Percentiles rank a stretch among this genome's conserved stretches.
Conservation (phyloP, 768 basidiomycete species). For the Gelatoporia subvermispora region DNA sequence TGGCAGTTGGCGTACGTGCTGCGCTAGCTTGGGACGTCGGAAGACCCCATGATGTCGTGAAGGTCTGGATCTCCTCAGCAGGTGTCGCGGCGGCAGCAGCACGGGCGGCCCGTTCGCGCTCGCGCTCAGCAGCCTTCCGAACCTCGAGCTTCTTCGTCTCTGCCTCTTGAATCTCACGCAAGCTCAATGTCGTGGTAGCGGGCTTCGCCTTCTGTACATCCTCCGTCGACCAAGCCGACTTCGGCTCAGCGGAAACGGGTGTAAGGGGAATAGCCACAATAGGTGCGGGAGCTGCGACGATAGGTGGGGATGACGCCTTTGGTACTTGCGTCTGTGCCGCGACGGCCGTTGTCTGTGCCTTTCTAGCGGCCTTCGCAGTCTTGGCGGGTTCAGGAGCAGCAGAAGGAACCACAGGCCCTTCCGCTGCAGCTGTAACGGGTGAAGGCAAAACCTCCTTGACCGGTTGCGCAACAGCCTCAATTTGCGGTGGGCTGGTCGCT, state of each 20-base stretch:
- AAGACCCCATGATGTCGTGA: slow-evolving; percentile 79
- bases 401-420: slow-evolving; percentile 3
- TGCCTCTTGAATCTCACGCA: slow-evolving; percentile 94
- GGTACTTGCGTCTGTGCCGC: background rate
- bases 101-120: slow-evolving; percentile 59
- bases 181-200: slow-evolving; percentile 47
- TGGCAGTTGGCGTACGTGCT: slow-evolving; percentile 36
- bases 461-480: background rate
- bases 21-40: slow-evolving; percentile 76
- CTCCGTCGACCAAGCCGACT: slow-evolving; percentile 64
- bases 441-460: background rate
- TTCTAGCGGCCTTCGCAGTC: slow-evolving; percentile 8
- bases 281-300: background rate
- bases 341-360: slow-evolving; percentile 1
- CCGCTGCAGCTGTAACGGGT: slow-evolving; percentile 12
- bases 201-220: slow-evolving; percentile 61
- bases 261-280: background rate
- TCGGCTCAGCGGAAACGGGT: slow-evolving; percentile 24
- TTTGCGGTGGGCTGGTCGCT: slow-evolving; percentile 10
- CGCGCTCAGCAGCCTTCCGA: slow-evolving; percentile 69
- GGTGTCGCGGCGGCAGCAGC: slow-evolving; percentile 32
- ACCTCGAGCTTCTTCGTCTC: slow-evolving; percentile 80
- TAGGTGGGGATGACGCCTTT: background rate
- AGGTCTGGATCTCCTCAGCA: slow-evolving; percentile 55
- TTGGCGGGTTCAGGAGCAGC: slow-evolving; percentile 2